Base-by-base conservation (phyloP, 2,329 filamentous ascomycete species). In the Sporothrix schenckii region DNA sequence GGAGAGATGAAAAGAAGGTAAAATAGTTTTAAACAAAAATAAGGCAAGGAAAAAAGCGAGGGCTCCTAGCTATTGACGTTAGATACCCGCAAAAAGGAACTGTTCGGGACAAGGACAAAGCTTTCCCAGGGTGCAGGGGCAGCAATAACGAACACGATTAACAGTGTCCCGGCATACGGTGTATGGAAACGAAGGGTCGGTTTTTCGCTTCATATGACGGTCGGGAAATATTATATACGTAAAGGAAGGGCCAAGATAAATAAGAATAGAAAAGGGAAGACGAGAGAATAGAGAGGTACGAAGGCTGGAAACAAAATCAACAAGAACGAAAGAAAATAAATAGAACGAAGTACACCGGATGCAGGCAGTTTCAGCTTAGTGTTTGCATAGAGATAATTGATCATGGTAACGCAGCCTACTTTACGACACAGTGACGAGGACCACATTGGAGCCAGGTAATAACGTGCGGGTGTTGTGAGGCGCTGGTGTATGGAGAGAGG, bases 131-230 rank as follows among this genome's bases (percentile, higher is more conserved):
- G 66, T 53, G n/a, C 41, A 68, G 41, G 54, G 41, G 30, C 47
- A 61, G 52, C 14, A 47, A 49, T 21, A 47, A 49, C 10, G 30
- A 58, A 44, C 24, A 39, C 54, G 21, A 50, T 14, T 39, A 24
- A 54, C 30, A 70, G 72, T 68, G 71, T 73, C 72, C 70, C 71
- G 66, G 58, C 70, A 71, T 69, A 60, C 72, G 69, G 68, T 58
- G 71, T 72, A 74, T 72, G 71, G 69, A 68, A 72, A 70, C 58
- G 41, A 66, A 70, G 61, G 70, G 72, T 71, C 69, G 60, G 66
- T 30, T 70, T 70, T 68, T 47, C 71, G 73, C 74, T 74, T 76
- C 74, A 77, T 71, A 76, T 74, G 75, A 74, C 69, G 73, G 72
- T 70, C 63, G 65, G 68, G 52, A 52, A 68, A 39, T 68, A 68